Evolutionary conservation across 1,139 yeast genomes (phyloP).

Genomic region (Blastobotrys malaysiensis): DNA sequence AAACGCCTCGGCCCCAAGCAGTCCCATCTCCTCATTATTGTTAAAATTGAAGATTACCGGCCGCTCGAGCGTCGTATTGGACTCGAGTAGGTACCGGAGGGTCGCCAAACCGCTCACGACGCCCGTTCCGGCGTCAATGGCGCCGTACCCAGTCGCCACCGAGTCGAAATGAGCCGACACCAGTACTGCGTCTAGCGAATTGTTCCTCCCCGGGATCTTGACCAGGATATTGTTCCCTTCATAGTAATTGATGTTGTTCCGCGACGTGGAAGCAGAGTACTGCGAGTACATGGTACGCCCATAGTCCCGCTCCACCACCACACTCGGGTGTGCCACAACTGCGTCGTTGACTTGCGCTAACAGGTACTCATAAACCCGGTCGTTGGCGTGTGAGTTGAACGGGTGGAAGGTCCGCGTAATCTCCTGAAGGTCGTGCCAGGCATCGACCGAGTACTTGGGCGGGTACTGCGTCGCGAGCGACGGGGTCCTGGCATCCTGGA

Average conservation of each 20-base stretch:
- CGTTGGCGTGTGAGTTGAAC: slow-evolving; percentile 71
- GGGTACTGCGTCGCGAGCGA: slow-evolving; percentile 17
- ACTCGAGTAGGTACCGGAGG: slow-evolving; percentile 44
- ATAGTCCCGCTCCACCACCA: slow-evolving; percentile 49
- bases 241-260: slow-evolving; percentile 53
- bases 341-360: slow-evolving; percentile 40
- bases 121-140: slow-evolving; percentile 95
- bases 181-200: slow-evolving; percentile 55
- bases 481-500: slow-evolving; percentile 14
- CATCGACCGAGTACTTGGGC: slow-evolving; percentile 35
- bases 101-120: slow-evolving; percentile 75
- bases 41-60: slow-evolving; percentile 80
- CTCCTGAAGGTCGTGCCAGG: slow-evolving; percentile 67
- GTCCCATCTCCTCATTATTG: slow-evolving; percentile 86
- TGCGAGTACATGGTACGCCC: slow-evolving; percentile 40
- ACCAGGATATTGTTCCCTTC: slow-evolving; percentile 78
- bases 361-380: slow-evolving; percentile 65
- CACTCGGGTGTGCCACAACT: slow-evolving; percentile 27
- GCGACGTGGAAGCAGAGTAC: slow-evolving; percentile 37
- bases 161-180: slow-evolving; percentile 86
- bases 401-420: slow-evolving; percentile 70
- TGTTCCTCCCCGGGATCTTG: slow-evolving; percentile 57
- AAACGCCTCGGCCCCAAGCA: slow-evolving; percentile 76
- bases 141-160: slow-evolving; percentile 81
- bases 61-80: slow-evolving; percentile 52